Percentiles rank a stretch among this genome's conserved stretches.
Conservation (phyloP, 805 yeast genomes). For the Lipomyces spencermartinsiae region DNA sequence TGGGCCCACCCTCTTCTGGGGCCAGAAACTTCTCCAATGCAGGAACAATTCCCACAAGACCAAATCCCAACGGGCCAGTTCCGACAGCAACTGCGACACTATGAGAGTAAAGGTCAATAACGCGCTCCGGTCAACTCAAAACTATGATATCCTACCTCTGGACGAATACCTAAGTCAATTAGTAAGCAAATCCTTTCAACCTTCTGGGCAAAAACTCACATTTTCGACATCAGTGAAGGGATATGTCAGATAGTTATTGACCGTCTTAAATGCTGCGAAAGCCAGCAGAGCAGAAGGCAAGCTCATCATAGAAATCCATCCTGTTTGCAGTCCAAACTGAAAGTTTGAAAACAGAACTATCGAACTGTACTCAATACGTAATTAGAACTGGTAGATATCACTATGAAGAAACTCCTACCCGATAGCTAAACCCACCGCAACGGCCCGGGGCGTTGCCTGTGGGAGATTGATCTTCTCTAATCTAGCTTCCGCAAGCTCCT, state of each 20-base stretch:
- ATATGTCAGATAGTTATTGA: constrained; percentile 44
- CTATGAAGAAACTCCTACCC: constrained; percentile 52
- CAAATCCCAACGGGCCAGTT: constrained; percentile 95
- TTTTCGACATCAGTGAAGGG: constrained; percentile 90
- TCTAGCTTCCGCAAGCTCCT: constrained; percentile 30
- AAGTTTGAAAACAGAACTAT: constrained; percentile 86
- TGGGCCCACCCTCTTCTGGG: constrained; percentile 68
- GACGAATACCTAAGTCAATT: constrained; percentile 35
- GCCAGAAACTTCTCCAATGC: constrained; percentile 90
- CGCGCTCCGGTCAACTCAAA: not conserved
- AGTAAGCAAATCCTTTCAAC: not conserved
- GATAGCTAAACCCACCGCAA: constrained; percentile 76
- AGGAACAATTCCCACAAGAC: constrained; percentile 93
- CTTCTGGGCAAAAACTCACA: constrained; percentile 53
- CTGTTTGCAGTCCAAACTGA: constrained; percentile 96
- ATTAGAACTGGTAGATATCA: not conserved
- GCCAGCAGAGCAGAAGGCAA: constrained; percentile 91
- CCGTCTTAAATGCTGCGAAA: constrained; percentile 75
- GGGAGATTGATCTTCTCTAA: constrained; percentile 45
- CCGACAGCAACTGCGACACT: constrained; percentile 97
- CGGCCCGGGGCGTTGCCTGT: constrained; percentile 69
- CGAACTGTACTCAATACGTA: constrained; percentile 47
- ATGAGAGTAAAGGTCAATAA: constrained; percentile 7
- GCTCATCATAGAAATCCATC: constrained; percentile 99
- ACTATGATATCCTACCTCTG: constrained; percentile 30